Percentiles rank a stretch among this genome's conserved stretches.
phyloP scores from a whole-genome alignment of 768 basidiomycete genomes.

The Mycena alexandri region DNA sequence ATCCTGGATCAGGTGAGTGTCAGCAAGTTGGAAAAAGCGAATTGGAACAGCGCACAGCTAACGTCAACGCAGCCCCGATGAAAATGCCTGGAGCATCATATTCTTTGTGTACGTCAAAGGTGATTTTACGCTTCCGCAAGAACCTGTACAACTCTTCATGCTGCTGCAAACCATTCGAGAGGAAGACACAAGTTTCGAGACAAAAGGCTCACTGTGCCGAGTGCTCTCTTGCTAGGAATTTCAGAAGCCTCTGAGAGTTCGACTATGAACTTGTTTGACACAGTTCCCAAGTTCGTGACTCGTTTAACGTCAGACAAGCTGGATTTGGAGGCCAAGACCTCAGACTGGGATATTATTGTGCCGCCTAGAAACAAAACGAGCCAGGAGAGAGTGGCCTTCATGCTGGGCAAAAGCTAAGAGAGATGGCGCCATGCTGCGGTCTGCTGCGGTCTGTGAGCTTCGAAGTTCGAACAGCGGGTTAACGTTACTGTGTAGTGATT shows the following conservation, averaged over 20 bases:
- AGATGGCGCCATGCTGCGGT: too few species aligned
- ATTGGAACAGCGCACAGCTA: conserved; percentile 53
- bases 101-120: conserved; percentile 62
- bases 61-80: conserved; percentile 67
- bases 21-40: too few species aligned
- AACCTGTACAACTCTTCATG: conserved; percentile 65
- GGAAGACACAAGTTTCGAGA: background rate
- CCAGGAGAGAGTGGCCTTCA: too few species aligned
- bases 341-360: too few species aligned
- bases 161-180: conserved; percentile 47
- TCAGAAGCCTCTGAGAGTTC: conserved; percentile 61
- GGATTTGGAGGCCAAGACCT: conserved; percentile 42
- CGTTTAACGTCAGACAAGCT: conserved; percentile 53
- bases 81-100: conserved; percentile 68
- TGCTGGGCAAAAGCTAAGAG: too few species aligned
- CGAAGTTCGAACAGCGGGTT: too few species aligned
- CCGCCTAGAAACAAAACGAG: too few species aligned
- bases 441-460: too few species aligned
- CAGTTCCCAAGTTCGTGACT: conserved; percentile 51
- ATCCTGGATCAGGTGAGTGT: conserved; percentile 32
- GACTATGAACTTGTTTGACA: conserved; percentile 69
- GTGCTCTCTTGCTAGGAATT: conserved; percentile 52
- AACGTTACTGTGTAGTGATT: too few species aligned
- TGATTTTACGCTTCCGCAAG: conserved; percentile 57
- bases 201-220: conserved; percentile 35